Evolutionary conservation across 2,329 filamentous ascomycete species (phyloP), one percentile per base, ranked within the genome.

Genomic region (Lasiodiplodia gonubiensis): DNA sequence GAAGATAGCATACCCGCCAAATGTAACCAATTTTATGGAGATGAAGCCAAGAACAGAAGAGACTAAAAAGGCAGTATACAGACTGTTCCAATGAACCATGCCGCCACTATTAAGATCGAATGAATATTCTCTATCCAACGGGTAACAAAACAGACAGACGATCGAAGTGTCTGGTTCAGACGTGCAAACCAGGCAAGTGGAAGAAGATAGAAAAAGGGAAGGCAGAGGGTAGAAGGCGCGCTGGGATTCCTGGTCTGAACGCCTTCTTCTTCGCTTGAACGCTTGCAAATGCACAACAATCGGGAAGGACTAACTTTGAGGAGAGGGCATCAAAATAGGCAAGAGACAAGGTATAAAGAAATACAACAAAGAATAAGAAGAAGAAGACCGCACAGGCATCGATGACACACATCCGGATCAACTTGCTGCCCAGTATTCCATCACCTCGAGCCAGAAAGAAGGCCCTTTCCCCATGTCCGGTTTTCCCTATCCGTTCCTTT

Each of bases 271-370:
- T 51, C 46, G 59, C 30, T 37, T 33, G 46, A 51, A 63, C 59
- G 46, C 59, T 51, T 48, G 59, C 42, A 63, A 18, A 63, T 51
- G 42, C 37, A 48, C 49, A 63, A 16, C 18, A 46, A 10, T n/a
- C 10, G 59, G 14, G 27, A 48, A 12, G 27, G 30, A 23, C n/a
- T 18, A n/a, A 39, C 7, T n/a, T 23, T n/a, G 53, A 61, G 23
- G 23, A 49, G 25, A 23, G 42, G 37, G 16, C 30, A 61, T 30
- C 18, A 27, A n/a, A 21, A 46, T 11, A 46, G n/a, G 3, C 42
- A 46, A 33, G 42, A 46, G n/a, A 46, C 42, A n/a, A 46, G 42
- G n/a, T 46, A 21, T 21, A 46, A 33, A 4, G 39, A 61, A 21
- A 61, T 35, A 48, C 37, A 48, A 33, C 35, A 61, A 57, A 57